Conservation (phyloP, 1,284 basidiomycete species). For the Schizophyllum commune region DNA sequence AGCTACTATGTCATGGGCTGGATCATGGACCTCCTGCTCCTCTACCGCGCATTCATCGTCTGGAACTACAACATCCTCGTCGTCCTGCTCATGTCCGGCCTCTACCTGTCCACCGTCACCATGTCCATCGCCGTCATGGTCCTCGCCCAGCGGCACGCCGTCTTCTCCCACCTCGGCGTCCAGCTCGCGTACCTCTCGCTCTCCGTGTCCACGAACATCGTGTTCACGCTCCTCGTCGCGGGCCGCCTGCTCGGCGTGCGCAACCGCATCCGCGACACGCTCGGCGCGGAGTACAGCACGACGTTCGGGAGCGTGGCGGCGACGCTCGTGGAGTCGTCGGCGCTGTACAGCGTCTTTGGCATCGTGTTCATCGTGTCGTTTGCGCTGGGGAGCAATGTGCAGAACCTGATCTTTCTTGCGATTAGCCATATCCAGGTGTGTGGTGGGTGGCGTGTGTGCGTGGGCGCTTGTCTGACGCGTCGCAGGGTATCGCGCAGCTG, state of each 20-base stretch:
- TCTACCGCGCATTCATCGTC: not conserved
- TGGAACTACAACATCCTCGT: not conserved
- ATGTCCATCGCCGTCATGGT: not conserved
- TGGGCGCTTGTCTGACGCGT: not conserved
- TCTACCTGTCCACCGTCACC: not conserved
- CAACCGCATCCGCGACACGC: constrained; percentile 6
- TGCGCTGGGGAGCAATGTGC: constrained; percentile 10
- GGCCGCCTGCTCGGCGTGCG: constrained; percentile 15
- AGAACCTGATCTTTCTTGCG: constrained; percentile 13
- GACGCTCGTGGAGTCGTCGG: constrained; percentile 22
- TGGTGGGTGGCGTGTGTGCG: not conserved
- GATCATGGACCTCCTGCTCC: constrained; percentile 7
- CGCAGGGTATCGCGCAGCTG: constrained; percentile 9
- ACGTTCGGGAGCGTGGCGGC: constrained; percentile 18
- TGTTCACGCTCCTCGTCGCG: constrained; percentile 17
- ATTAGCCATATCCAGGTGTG: constrained; percentile 16
- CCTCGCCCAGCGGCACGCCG: not conserved
- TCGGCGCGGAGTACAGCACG: constrained; percentile 11
- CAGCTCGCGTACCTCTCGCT: constrained; percentile 13
- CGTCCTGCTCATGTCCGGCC: not conserved
- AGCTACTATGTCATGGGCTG: constrained; percentile 8
- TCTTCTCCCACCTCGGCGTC: constrained; percentile 1
- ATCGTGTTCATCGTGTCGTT: constrained; percentile 18
- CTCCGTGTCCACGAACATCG: constrained; percentile 17
- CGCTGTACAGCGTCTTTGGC: constrained; percentile 15